Evolutionary conservation across 208 protist genomes (phyloP).

Genomic region (Trypanosoma mega): DNA sequence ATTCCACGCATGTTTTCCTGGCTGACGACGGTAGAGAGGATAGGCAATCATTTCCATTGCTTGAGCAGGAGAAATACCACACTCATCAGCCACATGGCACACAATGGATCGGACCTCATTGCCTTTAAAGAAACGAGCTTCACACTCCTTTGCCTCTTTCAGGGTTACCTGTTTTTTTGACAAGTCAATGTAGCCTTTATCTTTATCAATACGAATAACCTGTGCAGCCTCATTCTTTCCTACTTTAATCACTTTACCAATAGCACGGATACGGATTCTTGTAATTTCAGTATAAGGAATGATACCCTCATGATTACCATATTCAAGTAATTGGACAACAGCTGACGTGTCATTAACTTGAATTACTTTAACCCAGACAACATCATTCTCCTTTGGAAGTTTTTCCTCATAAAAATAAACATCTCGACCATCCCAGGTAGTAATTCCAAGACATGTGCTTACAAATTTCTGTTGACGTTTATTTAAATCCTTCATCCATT

Average conservation of each 20-base stretch:
- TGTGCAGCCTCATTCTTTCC: constrained; percentile 95
- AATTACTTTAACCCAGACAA: constrained; percentile 97
- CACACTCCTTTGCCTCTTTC: constrained; percentile 94
- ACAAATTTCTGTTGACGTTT: constrained; percentile 86
- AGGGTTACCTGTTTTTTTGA: constrained; percentile 96
- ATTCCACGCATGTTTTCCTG: constrained; percentile 73
- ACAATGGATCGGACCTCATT: constrained; percentile 97
- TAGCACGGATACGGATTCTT: constrained; percentile 96
- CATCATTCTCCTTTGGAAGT: constrained; percentile 95
- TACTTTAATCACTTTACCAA: constrained; percentile 98
- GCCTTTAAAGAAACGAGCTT: constrained; percentile 95
- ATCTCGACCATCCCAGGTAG: constrained; percentile 74
- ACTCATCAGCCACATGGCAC: constrained; percentile 92
- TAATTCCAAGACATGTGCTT: constrained; percentile 60
- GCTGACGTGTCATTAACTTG: constrained; percentile 93
- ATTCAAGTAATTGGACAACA: constrained; percentile 96
- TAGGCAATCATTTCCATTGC: constrained; percentile 95
- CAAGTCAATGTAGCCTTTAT: constrained; percentile 99
- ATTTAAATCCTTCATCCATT: constrained; percentile 76
- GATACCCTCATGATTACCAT: constrained; percentile 98
- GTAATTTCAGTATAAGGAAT: constrained; percentile 98
- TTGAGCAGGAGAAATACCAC: constrained; percentile 54
- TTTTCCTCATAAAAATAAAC: constrained; percentile 72
- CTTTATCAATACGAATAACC: constrained; percentile 98
- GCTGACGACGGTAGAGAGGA: constrained; percentile 91